These are phyloP conservation scores for Corylus avellana DNA, from an alignment of 306 rosid genomes.

Conservation along the genomic window DNA sequence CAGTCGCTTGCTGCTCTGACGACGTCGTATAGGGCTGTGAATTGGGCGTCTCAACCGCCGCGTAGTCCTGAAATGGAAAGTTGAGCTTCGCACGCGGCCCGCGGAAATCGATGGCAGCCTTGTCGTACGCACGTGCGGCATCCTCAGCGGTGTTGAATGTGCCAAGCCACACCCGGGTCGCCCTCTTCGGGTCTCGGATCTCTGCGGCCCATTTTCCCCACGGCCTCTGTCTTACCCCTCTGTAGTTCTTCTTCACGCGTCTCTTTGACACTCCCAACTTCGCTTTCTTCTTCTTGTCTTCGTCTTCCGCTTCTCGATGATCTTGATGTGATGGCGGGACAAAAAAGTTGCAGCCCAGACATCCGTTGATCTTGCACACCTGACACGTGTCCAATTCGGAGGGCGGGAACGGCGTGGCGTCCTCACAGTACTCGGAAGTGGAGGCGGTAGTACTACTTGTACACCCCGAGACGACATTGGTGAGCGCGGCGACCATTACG, in stretches of 20 bases:
- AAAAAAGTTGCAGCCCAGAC: conserved; percentile 68
- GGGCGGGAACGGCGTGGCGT: not conserved
- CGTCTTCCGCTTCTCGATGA: not conserved
- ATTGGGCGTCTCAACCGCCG: conserved; percentile 15
- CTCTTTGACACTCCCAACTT: conserved; percentile 27
- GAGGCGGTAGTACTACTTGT: conserved; percentile 13
- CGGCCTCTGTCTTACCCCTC: conserved; percentile 94
- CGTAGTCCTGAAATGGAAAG: conserved; percentile 61
- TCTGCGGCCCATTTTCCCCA: conserved; percentile 99
- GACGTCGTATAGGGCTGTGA: not conserved
- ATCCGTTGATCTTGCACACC: conserved; percentile 53
- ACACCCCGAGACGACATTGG: conserved; percentile 72
- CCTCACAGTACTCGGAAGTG: not conserved
- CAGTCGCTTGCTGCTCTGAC: not conserved
- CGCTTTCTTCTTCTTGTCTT: conserved; percentile 25
- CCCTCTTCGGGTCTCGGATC: conserved; percentile 78
- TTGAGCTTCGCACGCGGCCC: conserved; percentile 93
- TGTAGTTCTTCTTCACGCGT: conserved; percentile 65
- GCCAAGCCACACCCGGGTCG: conserved; percentile 84
- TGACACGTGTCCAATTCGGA: conserved; percentile 45
- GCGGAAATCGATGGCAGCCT: conserved; percentile 78
- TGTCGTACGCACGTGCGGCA: conserved; percentile 85
- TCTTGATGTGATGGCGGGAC: conserved; percentile 19
- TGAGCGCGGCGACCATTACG: conserved; percentile 70
- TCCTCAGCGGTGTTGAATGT: conserved; percentile 78